Percentiles rank a stretch among this genome's conserved stretches.
Evolutionary conservation across 106 monocot species (phyloP).

Genomic region (Narthecium ossifragum): DNA sequence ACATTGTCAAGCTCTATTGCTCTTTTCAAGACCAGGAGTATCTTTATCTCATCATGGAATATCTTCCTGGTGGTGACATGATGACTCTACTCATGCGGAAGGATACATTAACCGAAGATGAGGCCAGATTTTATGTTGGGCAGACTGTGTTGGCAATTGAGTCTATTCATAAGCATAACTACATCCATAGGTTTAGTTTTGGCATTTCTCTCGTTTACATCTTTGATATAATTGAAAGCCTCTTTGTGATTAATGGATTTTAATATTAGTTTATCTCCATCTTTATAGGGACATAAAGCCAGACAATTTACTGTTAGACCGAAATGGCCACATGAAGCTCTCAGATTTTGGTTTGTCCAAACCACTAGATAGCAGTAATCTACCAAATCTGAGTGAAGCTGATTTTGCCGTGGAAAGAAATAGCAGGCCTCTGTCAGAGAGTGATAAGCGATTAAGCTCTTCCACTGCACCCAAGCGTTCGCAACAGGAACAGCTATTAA

Average conservation of each 20-base stretch:
- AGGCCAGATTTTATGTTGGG: conserved; percentile 64
- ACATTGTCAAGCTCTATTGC: conserved; percentile 72
- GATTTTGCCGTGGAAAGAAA: conserved; percentile 30
- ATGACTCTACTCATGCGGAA: conserved; percentile 85
- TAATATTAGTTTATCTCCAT: neutral
- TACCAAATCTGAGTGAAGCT: conserved; percentile 57
- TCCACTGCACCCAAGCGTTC: conserved; percentile 41
- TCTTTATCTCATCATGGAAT: conserved; percentile 85
- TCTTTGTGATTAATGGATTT: no score
- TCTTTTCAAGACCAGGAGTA: conserved; percentile 82
- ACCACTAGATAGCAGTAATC: conserved; percentile 54
- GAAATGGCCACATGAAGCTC: conserved; percentile 78
- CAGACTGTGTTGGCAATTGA: conserved; percentile 72
- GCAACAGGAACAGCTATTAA: conserved; percentile 59
- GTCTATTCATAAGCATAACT: conserved; percentile 77
- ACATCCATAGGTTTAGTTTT: conserved; percentile 51
- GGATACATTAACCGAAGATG: conserved; percentile 63
- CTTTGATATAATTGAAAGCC: no score
- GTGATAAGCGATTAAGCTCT: conserved; percentile 23
- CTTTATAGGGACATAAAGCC: conserved; percentile 70
- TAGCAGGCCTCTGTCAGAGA: conserved; percentile 12
- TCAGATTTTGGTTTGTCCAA: conserved; percentile 85
- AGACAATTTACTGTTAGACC: conserved; percentile 67
- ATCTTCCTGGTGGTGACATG: conserved; percentile 85
- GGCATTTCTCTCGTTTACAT: neutral